Percentiles rank a stretch among this genome's conserved stretches.
These are phyloP conservation scores for Claviceps sorghi DNA, from an alignment of 2,329 filamentous ascomycete species.

Conservation along the genomic window DNA sequence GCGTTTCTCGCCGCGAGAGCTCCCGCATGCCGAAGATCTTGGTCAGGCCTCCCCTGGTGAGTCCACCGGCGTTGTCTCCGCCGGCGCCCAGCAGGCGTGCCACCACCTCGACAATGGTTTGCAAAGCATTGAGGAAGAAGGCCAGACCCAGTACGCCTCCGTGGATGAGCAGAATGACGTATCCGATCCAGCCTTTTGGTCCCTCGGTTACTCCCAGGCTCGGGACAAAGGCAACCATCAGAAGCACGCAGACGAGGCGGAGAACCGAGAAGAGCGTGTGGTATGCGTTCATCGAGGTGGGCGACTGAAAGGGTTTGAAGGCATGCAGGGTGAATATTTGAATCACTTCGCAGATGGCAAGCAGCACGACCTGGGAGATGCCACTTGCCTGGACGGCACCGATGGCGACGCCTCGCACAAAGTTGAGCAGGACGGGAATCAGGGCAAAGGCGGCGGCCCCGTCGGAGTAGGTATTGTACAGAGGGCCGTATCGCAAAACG, in stretches of 20 bases:
- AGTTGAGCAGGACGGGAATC: slow-evolving; percentile 70
- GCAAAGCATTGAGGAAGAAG: slow-evolving; percentile 82
- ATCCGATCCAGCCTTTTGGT: slow-evolving; percentile 87
- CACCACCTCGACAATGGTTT: slow-evolving; percentile 78
- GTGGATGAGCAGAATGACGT: slow-evolving; percentile 76
- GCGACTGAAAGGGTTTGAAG: slow-evolving; percentile 76
- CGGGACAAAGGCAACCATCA: slow-evolving; percentile 75
- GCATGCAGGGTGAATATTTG: slow-evolving; percentile 75
- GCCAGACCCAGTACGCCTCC: slow-evolving; percentile 74
- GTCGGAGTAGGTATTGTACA: slow-evolving; percentile 97
- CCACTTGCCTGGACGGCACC: slow-evolving; percentile 87
- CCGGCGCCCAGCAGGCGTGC: slow-evolving; percentile 74
- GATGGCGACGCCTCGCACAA: slow-evolving; percentile 77
- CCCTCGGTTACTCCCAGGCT: slow-evolving; percentile 65
- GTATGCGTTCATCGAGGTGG: slow-evolving; percentile 95
- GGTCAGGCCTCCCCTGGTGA: slow-evolving; percentile 66
- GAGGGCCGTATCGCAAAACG: slow-evolving; percentile 73
- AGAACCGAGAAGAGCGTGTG: slow-evolving; percentile 72
- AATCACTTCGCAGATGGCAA: slow-evolving; percentile 90
- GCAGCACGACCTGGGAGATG: slow-evolving; percentile 78
- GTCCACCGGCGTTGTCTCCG: slow-evolving; percentile 53
- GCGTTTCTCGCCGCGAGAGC: slow-evolving; percentile 56
- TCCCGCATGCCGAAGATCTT: slow-evolving; percentile 90
- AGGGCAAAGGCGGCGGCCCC: slow-evolving; percentile 82
- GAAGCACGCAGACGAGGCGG: slow-evolving; percentile 58